These are phyloP conservation scores for Cryptococcus jaspeensis DNA, from an alignment of 1,284 basidiomycete species.

Conservation along the genomic window DNA sequence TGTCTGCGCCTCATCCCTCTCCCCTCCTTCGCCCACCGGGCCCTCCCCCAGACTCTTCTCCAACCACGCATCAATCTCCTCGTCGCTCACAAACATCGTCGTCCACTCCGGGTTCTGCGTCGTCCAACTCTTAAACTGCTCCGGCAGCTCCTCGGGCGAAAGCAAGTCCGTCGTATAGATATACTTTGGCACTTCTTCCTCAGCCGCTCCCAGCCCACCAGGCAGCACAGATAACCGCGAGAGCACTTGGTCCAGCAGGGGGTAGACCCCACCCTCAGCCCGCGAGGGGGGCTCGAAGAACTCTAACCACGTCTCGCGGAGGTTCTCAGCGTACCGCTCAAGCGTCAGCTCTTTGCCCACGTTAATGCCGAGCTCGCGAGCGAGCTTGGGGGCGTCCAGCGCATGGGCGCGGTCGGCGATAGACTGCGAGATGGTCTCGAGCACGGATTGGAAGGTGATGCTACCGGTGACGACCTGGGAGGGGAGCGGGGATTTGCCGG, in stretches of 20 bases:
- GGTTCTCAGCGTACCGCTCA: slow-evolving; percentile 6
- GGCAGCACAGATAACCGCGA: slow-evolving; percentile 6
- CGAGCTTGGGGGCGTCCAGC: neutral
- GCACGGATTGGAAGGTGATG: neutral
- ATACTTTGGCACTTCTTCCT: slow-evolving; percentile 9
- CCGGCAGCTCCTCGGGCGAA: slow-evolving; percentile 14
- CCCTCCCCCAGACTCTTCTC: slow-evolving; percentile 1
- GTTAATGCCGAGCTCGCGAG: slow-evolving; percentile 10
- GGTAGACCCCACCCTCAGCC: neutral
- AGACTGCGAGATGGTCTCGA: neutral
- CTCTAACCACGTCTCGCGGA: slow-evolving; percentile 7
- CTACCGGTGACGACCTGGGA: neutral
- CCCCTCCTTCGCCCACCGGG: neutral
- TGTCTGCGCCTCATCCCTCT: neutral
- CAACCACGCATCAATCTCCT: slow-evolving; percentile 24
- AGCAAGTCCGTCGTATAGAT: slow-evolving; percentile 27
- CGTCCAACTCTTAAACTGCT: slow-evolving; percentile 26
- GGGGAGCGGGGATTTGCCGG: neutral
- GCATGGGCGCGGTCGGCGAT: neutral
- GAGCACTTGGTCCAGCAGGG: slow-evolving; percentile 3
- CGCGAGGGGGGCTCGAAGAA: slow-evolving; percentile 10
- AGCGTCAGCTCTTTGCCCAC: slow-evolving; percentile 1
- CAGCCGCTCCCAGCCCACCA: neutral
- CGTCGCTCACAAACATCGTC: slow-evolving; percentile 21
- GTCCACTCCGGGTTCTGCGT: slow-evolving; percentile 22